Evolutionary conservation across 2,329 filamentous ascomycete genomes (phyloP).

Genomic region (Diaporthe citriasiana): DNA sequence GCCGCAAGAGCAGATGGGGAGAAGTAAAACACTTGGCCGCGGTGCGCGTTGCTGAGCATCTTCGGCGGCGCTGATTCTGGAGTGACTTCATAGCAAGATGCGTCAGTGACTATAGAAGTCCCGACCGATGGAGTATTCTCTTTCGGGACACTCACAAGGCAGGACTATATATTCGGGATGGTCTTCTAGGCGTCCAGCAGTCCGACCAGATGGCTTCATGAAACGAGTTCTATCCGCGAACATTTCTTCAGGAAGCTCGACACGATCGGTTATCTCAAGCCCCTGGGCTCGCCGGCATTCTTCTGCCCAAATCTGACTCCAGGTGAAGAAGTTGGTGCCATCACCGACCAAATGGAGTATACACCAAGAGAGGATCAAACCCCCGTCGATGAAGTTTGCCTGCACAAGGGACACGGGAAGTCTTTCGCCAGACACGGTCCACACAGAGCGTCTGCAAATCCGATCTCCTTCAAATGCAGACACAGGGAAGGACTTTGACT

Average conservation of each 20-base stretch:
- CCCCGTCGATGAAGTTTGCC: slow-evolving; percentile 50
- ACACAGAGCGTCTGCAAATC: background rate
- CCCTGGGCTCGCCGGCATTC: slow-evolving; percentile 52
- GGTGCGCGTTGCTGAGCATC: slow-evolving; percentile 50
- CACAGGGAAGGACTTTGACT: slow-evolving; percentile 47
- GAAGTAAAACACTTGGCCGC: slow-evolving; percentile 51
- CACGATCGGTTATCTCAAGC: slow-evolving; percentile 44
- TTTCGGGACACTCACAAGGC: slow-evolving; percentile 42
- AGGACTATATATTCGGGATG: slow-evolving; percentile 52
- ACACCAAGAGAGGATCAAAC: slow-evolving; percentile 47
- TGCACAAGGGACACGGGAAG: slow-evolving; percentile 44
- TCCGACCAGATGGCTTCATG: slow-evolving; percentile 49
- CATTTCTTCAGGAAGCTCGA: slow-evolving; percentile 48
- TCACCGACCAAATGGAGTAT: slow-evolving; percentile 53
- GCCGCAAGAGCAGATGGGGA: slow-evolving; percentile 47
- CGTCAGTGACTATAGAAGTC: background rate
- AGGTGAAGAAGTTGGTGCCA: slow-evolving; percentile 50
- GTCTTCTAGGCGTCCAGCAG: slow-evolving; percentile 47
- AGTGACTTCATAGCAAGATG: slow-evolving; percentile 42
- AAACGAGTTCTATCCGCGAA: slow-evolving; percentile 50
- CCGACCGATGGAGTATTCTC: background rate
- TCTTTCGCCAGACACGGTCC: slow-evolving; percentile 43
- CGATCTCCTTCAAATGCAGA: slow-evolving; percentile 44
- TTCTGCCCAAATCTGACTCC: slow-evolving; percentile 54
- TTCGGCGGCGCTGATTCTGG: slow-evolving; percentile 51